These are phyloP conservation scores for Epichloe gansuensis DNA, from an alignment of 2,329 filamentous ascomycete genomes.

Conservation along the genomic window DNA sequence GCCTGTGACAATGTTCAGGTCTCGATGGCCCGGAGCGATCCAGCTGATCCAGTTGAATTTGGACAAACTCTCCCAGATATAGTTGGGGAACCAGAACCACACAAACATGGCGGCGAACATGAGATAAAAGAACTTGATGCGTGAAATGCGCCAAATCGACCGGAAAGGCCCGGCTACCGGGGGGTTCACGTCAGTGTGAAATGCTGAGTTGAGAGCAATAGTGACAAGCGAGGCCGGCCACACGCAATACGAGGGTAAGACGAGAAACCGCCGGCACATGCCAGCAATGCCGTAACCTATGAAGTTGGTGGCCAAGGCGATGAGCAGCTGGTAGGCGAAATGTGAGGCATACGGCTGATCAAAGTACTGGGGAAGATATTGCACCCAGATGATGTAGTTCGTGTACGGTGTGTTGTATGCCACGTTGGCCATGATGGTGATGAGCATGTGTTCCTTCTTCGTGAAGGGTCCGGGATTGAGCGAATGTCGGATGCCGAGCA, in stretches of 20 bases:
- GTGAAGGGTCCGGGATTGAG: constrained; percentile 45
- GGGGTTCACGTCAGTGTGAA: constrained; percentile 33
- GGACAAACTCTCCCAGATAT: constrained; percentile 37
- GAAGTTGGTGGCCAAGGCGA: constrained; percentile 42
- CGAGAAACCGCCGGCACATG: constrained; percentile 37
- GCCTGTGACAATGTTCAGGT: constrained; percentile 30
- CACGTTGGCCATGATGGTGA: constrained; percentile 50
- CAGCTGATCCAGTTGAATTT: constrained; percentile 45
- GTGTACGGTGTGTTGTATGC: constrained; percentile 40
- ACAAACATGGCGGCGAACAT: constrained; percentile 40
- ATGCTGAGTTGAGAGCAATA: constrained; percentile 40
- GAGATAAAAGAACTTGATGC: constrained; percentile 38
- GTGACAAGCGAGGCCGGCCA: constrained; percentile 45
- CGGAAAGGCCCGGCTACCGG: constrained; percentile 29
- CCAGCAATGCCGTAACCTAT: constrained; percentile 50
- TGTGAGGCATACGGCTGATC: constrained; percentile 39
- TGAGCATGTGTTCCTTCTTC: constrained; percentile 49
- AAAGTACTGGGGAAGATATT: constrained; percentile 39
- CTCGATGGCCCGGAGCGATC: constrained; percentile 35
- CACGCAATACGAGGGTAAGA: constrained; percentile 42
- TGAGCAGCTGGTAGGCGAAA: constrained; percentile 41
- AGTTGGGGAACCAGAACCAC: constrained; percentile 47
- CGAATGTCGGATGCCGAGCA: constrained; percentile 32
- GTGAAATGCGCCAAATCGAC: constrained; percentile 32
- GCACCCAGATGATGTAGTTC: constrained; percentile 42